These are phyloP conservation scores for Alectoria sarmentosa DNA, from an alignment of 495 filamentous ascomycete species.

Conservation along the genomic window DNA sequence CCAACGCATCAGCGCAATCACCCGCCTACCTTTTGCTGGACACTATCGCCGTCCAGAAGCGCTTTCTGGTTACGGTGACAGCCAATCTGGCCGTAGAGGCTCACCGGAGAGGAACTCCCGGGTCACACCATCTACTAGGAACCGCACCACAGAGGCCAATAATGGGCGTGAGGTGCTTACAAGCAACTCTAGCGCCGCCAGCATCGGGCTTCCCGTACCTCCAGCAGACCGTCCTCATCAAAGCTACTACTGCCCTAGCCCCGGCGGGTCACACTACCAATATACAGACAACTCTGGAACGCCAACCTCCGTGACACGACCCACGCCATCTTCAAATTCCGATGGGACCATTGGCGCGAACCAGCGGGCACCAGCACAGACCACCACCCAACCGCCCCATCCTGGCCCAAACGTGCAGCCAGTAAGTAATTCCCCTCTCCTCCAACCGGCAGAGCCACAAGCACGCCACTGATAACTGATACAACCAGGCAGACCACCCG, in stretches of 20 bases:
- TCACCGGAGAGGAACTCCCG: not conserved
- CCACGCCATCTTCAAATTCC: not conserved
- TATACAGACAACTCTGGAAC: not conserved
- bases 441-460: not conserved
- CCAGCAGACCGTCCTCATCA: not conserved
- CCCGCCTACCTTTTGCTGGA: not conserved
- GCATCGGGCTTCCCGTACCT: not conserved
- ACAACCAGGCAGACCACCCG: not conserved
- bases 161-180: not conserved
- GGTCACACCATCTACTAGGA: not conserved
- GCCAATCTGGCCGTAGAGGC: not conserved
- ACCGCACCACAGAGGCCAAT: not conserved
- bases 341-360: not conserved
- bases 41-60: not conserved
- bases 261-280: not conserved
- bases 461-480: not conserved
- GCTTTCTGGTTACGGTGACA: not conserved
- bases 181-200: not conserved
- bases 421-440: not conserved
- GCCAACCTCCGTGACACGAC: not conserved
- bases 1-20: not conserved
- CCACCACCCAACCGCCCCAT: not conserved
- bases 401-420: not conserved
- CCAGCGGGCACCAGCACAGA: not conserved
- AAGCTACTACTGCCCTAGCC: not conserved